A percentile compares a stretch with the other conserved stretches of the same genome.
Evolutionary conservation across 176 grass and related monocot species (phyloP).

Genomic region (Thinopyrum elongatum): DNA sequence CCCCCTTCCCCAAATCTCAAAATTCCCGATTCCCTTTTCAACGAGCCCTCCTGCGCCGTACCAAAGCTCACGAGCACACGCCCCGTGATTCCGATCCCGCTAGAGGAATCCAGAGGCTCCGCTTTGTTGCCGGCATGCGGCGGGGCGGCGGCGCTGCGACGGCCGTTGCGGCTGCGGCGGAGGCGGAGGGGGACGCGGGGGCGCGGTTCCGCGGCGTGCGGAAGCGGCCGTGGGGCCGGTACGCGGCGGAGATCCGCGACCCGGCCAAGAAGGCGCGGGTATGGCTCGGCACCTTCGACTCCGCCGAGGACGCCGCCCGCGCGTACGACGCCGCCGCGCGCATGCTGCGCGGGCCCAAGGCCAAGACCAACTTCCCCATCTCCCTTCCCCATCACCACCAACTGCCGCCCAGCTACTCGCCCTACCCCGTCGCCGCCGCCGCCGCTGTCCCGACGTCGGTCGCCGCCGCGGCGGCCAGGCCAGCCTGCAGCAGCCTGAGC

Average conservation of each 20-base stretch:
- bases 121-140: constrained; percentile 16
- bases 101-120: background rate
- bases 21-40: background rate
- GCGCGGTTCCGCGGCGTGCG: constrained; percentile 71
- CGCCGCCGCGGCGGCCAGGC: constrained; percentile 17
- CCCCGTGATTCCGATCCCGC: background rate
- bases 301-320: constrained; percentile 64
- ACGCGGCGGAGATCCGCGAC: constrained; percentile 83
- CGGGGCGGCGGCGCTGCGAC: constrained; percentile 21
- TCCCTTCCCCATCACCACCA: background rate
- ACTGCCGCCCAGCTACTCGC: background rate
- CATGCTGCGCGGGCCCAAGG: constrained; percentile 59
- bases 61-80: background rate
- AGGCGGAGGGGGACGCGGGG: constrained; percentile 7
- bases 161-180: background rate
- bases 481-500: constrained; percentile 67
- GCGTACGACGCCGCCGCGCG: constrained; percentile 70
- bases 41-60: background rate
- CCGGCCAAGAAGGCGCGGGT: constrained; percentile 67
- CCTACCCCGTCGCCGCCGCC: background rate
- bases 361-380: constrained; percentile 72
- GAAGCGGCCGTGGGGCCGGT: constrained; percentile 75
- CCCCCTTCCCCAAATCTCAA: background rate
- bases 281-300: constrained; percentile 79
- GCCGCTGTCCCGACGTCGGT: background rate